Evolutionary conservation across 2,329 filamentous ascomycete species (phyloP).

Genomic region (Fonsecaea pedrosoi): DNA sequence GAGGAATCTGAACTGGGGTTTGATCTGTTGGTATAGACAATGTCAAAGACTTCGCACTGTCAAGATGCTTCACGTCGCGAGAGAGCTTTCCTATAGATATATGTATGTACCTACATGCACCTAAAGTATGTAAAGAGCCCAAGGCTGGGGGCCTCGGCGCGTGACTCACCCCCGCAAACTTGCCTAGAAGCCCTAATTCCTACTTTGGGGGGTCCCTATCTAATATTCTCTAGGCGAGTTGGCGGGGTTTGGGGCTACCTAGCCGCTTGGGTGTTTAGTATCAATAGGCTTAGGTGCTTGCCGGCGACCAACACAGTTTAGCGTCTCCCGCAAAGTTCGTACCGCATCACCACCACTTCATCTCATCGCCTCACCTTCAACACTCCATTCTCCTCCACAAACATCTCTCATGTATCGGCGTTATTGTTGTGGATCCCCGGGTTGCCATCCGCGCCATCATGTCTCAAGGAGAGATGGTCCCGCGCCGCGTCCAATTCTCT

Average conservation of each 20-base stretch:
- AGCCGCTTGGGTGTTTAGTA: not conserved
- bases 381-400: not conserved
- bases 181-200: not conserved
- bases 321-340: not conserved
- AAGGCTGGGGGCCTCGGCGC: not conserved
- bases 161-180: not conserved
- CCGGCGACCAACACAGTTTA: not conserved
- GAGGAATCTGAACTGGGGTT: not conserved
- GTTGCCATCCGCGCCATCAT: conserved; percentile 9
- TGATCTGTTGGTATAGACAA: not conserved
- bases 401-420: not conserved
- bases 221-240: not conserved
- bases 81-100: not conserved
- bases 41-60: not conserved
- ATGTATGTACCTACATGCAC: not conserved
- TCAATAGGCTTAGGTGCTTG: not conserved
- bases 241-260: not conserved
- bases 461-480: conserved; percentile 23
- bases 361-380: not conserved
- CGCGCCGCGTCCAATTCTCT: conserved; percentile 45
- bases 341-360: not conserved
- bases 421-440: not conserved
- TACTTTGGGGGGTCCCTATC: not conserved
- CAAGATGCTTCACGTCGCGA: no score
- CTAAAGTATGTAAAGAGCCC: not conserved